Evolutionary conservation across 1,284 basidiomycete genomes (phyloP), one percentile per base, ranked within the genome.

Genomic region (Grifola frondosa): DNA sequence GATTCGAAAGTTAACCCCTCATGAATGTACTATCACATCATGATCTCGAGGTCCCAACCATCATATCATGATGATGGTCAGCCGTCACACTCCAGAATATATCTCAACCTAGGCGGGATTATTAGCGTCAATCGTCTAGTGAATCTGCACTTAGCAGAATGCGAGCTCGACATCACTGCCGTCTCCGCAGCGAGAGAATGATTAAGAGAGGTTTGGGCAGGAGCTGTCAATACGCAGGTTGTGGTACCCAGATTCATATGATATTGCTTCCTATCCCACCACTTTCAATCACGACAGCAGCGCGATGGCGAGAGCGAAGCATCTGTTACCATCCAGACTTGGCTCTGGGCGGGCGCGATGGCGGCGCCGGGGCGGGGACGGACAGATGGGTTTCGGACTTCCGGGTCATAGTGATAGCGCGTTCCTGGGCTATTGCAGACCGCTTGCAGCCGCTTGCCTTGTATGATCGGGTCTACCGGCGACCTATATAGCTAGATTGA

Each of bases 401-500:
- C 44, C 51, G 54, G 54, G 37, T 46, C 47, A 49, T 46, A 33
- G 25, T 49, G 44, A 44, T 45, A 37, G 49, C 52, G 54, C 50
- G 54, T 58, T 53, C 54, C 56, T 58, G 49, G 48, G 37, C 38
- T 42, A 54, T 43, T 43, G 31, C 9, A 8, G 33, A 9, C 13
- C 19, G 36, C 23, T 16, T 16, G 20, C 19, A 17, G 16, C 35
- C 16, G 4, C 44, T 25, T 37, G 40, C 43, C 37, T 43, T 31
- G 43, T 37, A 45, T 53, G 49, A 57, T 53, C 50, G 53, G 48
- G 45, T 46, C 42, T 42, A 42, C 44, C 41, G 40, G 40, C 24
- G 34, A 42, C 53, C 51, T 38, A 37, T 50, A 50, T 49, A 48
- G 56, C 50, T 56, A 56, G 41, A 56, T 56, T 54, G 56, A 58